phyloP scores from a whole-genome alignment of 257 asterid genomes.

The Solanum gandarillasii region DNA sequence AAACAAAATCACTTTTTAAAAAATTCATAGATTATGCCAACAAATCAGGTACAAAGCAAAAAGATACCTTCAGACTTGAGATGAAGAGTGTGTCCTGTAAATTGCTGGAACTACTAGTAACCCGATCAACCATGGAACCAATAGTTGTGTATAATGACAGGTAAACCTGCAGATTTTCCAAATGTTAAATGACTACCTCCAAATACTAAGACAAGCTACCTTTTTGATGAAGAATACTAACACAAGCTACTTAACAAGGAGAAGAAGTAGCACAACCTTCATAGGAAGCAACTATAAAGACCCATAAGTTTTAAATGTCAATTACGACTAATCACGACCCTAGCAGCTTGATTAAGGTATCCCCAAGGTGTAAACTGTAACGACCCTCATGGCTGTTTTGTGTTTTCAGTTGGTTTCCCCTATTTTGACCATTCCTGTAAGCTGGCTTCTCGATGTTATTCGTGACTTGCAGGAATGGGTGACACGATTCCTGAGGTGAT shows the following conservation, averaged over 20 bases:
- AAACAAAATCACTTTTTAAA: too few species aligned
- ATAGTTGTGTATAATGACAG: constrained; percentile 69
- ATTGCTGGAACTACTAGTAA: constrained; percentile 23
- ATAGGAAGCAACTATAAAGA: neutral
- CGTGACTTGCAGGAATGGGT: neutral
- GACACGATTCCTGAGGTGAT: neutral
- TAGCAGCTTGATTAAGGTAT: neutral
- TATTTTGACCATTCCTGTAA: neutral
- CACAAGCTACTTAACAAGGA: neutral
- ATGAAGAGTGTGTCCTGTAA: constrained; percentile 48
- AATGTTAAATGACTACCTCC: neutral
- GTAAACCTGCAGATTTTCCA: constrained; percentile 55
- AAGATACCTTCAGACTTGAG: constrained; percentile 73
- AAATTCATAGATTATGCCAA: neutral
- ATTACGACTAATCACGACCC: neutral
- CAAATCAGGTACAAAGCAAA: neutral
- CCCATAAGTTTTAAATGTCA: neutral
- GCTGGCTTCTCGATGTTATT: neutral
- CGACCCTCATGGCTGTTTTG: neutral
- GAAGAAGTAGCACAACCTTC: neutral
- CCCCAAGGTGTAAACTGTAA: neutral
- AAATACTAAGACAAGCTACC: neutral
- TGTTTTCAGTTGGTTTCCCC: neutral
- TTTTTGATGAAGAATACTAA: neutral
- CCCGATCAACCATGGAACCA: constrained; percentile 54